These are phyloP conservation scores for Pyronema omphalodes DNA, from an alignment of 495 filamentous ascomycete genomes.

Conservation along the genomic window DNA sequence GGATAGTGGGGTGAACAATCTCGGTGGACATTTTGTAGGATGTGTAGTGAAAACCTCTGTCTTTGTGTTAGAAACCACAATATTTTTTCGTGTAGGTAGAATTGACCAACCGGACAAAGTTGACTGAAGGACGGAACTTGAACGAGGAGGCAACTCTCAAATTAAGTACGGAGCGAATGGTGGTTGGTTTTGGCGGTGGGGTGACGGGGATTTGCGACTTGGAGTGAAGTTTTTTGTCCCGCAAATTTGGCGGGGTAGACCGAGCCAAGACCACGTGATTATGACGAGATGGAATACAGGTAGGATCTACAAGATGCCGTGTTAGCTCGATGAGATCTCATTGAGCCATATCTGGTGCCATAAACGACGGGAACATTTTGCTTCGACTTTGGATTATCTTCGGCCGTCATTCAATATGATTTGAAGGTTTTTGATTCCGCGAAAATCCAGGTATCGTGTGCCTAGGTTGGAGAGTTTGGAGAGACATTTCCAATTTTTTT, in stretches of 20 bases:
- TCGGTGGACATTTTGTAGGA: slow-evolving; percentile 27
- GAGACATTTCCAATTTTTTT: too few species aligned
- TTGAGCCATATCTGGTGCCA: too few species aligned
- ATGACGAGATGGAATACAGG: too few species aligned
- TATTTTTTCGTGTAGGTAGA: background rate
- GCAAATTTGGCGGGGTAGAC: background rate
- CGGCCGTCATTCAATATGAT: too few species aligned
- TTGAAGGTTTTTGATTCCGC: too few species aligned
- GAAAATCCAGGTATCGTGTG: too few species aligned
- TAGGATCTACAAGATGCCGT: too few species aligned
- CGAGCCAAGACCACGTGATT: background rate
- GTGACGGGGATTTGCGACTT: background rate
- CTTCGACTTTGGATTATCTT: too few species aligned
- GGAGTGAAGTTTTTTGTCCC: background rate
- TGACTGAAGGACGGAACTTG: background rate
- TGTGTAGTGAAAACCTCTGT: background rate
- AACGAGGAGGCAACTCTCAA: background rate
- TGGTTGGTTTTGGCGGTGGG: background rate
- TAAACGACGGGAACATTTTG: too few species aligned
- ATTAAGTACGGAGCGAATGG: background rate
- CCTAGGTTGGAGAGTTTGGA: too few species aligned
- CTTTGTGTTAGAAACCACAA: background rate
- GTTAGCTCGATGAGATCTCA: too few species aligned
- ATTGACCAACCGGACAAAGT: background rate
- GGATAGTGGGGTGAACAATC: slow-evolving; percentile 43